Evolutionary conservation across 2,329 filamentous ascomycete genomes (phyloP), one percentile per base, ranked within the genome.

Genomic region (Cordyceps cicadae): DNA sequence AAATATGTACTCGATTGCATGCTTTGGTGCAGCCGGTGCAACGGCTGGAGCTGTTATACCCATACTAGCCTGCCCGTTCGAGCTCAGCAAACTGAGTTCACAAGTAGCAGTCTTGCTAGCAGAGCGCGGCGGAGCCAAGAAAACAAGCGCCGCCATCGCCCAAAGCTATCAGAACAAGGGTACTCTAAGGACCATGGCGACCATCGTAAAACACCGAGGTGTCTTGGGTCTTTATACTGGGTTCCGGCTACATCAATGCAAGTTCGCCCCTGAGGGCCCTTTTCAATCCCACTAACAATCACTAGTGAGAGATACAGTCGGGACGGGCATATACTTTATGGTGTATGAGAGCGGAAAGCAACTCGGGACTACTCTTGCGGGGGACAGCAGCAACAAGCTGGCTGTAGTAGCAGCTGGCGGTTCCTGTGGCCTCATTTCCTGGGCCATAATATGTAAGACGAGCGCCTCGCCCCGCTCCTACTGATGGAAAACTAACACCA

Each of bases 321-420:
- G 90, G 59, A 95, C 90, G 1, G 84, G 85, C 34, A 90, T 93
- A 62, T 95, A 95, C 72, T 95, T 95, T 70, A 90, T 89, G 76
- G 92, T 90, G 34, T 95, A 95, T 71, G 90, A 95, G 74, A 92
- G 88, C 71, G 85, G 86, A 67, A 95, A 95, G 70, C 90, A 94
- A 71, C 75, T 93, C 26, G 81, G 92, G 64, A 89, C 87, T 21
- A 90, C 89, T 17, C 85, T 89, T 64, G 84, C 83, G 48, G 83
- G 88, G 53, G 87, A 88, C 64, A 82, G 89, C n/a, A 90, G 88
- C 54, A 89, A 88, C 68, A 89, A 89, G n/a, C 72, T 90, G 59
- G 87, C 90, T 17, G 89, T 94, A 37, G 83, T 92, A 15, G 79
- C 87, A 53, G 89, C 90, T 21, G 91, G 91, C 59, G 90, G 88